Conservation (phyloP, 345 rosid genomes). For the Brassica rapa region DNA sequence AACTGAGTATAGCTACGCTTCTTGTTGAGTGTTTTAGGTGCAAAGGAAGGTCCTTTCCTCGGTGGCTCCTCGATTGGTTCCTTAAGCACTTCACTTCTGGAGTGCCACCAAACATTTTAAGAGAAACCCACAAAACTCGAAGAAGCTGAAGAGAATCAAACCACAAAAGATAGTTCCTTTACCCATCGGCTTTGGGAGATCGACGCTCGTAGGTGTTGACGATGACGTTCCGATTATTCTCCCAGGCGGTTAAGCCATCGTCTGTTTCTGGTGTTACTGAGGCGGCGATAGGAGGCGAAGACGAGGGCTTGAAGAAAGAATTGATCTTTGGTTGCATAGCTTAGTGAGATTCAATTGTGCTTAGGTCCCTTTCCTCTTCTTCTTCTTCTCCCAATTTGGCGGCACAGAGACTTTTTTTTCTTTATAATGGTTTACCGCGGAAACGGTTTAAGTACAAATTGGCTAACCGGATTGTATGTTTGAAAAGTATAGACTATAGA, state of each 20-base stretch:
- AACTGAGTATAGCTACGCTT: conserved; percentile 81
- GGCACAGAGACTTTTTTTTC: background rate
- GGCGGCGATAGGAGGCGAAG: conserved; percentile 28
- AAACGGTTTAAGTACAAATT: background rate
- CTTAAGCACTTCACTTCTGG: conserved; percentile 22
- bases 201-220: conserved; percentile 59
- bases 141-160: background rate
- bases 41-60: conserved; percentile 32
- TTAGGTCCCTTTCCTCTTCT: background rate
- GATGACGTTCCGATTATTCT: conserved; percentile 39
- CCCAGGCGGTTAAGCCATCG: conserved; percentile 51
- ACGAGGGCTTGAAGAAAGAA: conserved; percentile 64
- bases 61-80: conserved; percentile 5
- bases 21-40: conserved; percentile 49
- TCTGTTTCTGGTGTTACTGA: conserved; percentile 28
- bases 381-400: conserved; percentile 30
- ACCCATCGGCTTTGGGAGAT: conserved; percentile 47
- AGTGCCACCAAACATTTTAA: background rate
- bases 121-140: background rate
- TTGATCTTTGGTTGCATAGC: conserved; percentile 75
- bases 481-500: background rate
- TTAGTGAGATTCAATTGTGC: background rate
- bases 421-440: background rate
- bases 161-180: background rate
- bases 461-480: background rate